Evolutionary conservation across 768 basidiomycete genomes (phyloP), one percentile per base, ranked within the genome.

Genomic region (Hirschioporus abietinus): DNA sequence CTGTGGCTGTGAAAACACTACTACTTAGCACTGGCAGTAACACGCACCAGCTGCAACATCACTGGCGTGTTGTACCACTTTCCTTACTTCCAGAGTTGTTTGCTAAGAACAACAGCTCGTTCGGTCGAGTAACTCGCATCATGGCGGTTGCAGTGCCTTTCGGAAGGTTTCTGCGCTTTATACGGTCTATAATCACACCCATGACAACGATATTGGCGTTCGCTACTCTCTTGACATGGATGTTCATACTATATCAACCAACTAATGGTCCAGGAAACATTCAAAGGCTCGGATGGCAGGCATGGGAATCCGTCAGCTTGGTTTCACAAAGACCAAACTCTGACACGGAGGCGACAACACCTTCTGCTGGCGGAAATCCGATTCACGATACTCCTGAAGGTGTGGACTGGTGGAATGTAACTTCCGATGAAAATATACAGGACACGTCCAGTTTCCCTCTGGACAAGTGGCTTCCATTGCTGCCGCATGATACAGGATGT

Each of bases 271-370:
- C 91, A 20, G 91, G 91, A 0, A 74, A 82, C 17, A 74, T 82
- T 17, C 91, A 93, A 72, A 83, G 85, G 60, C 79, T 97, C 23
- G 93, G 93, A 30, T 96, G 94, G 94, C 94, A 96, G 72, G 83
- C 90, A 7, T 96, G 92, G 92, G 94, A 92, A 59, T 72, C 84
- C 2, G 81, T 95, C 0, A 75, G 77, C 1, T 74, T 82, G 26
- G 18, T n/a, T 23, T 61, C 60, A 2, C 30, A 25, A 24, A 24
- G 23, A 61, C 60, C 60, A 7, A 23, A 23, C 27, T 69, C 67
- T 17, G 67, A 68, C 64, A 52, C 36, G 42, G 63, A 65, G 26
- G 66, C 64, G 57, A 68, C 8, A 66, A 64, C 64, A 65, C 68
- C 67, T 60, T 52, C 70, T 27, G 35, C 69, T 58, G 67, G 66